Percentiles rank a stretch among this genome's conserved stretches.
Conservation (phyloP, 2,329 filamentous ascomycete genomes). For the Aphanocladium album region DNA sequence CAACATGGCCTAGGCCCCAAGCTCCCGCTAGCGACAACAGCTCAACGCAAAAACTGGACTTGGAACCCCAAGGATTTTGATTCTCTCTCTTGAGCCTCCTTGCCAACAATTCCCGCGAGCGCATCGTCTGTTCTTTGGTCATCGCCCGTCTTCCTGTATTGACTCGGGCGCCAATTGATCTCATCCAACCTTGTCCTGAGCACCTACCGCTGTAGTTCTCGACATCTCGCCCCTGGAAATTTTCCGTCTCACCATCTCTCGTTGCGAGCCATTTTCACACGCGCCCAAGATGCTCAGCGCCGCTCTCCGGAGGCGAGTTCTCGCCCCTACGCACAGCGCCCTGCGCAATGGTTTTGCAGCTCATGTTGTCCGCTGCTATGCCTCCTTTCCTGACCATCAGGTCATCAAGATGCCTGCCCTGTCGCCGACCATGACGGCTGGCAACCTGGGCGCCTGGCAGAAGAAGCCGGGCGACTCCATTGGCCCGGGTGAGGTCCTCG, state of each 20-base stretch:
- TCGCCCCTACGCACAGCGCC: slow-evolving; percentile 45
- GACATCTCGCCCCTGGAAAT: neutral
- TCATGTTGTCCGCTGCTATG: slow-evolving; percentile 61
- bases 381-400: slow-evolving; percentile 88
- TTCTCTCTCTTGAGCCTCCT: slow-evolving; percentile 8
- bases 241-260: neutral
- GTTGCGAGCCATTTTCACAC: slow-evolving; percentile 15
- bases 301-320: slow-evolving; percentile 57
- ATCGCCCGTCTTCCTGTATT: neutral
- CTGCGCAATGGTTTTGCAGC: slow-evolving; percentile 48
- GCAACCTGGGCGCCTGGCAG: slow-evolving; percentile 96
- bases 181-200: neutral
- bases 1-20: slow-evolving; percentile 7
- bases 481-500: slow-evolving; percentile 86
- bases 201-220: neutral
- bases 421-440: slow-evolving; percentile 94
- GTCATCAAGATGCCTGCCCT: slow-evolving; percentile 97
- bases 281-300: slow-evolving; percentile 53
- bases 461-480: slow-evolving; percentile 91
- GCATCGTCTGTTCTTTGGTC: slow-evolving; percentile 9
- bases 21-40: slow-evolving; percentile 12
- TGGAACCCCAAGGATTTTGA: slow-evolving; percentile 14
- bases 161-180: slow-evolving; percentile 11
- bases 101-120: slow-evolving; percentile 14
- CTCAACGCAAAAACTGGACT: slow-evolving; percentile 17